These are phyloP conservation scores for Aphanomyces astaci DNA, from an alignment of 352 stramenopile species.

Conservation along the genomic window DNA sequence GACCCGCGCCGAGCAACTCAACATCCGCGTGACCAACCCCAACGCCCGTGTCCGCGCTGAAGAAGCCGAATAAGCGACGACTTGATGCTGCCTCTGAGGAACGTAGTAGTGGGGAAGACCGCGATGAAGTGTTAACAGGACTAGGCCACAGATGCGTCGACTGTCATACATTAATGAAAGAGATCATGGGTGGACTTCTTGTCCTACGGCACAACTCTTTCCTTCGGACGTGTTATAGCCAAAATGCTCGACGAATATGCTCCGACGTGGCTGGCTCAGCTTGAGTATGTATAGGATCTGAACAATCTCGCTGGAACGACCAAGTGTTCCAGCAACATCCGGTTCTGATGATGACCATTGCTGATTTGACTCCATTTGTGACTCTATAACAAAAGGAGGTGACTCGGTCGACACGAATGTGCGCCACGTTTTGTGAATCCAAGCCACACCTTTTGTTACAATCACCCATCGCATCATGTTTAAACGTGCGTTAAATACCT, in stretches of 20 bases:
- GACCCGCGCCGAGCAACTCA: constrained; percentile 96
- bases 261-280: too few relatives aligned
- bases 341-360: neutral
- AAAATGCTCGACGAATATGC: too few relatives aligned
- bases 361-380: neutral
- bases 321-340: too few relatives aligned
- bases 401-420: neutral
- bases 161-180: neutral
- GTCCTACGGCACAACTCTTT: neutral
- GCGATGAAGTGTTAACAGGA: neutral
- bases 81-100: neutral
- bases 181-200: neutral
- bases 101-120: neutral
- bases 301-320: too few relatives aligned
- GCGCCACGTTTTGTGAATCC: neutral
- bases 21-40: constrained; percentile 98
- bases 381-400: neutral
- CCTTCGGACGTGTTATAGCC: too few relatives aligned
- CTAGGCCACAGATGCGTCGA: neutral
- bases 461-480: neutral
- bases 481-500: neutral
- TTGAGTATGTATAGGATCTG: too few relatives aligned
- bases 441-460: neutral
- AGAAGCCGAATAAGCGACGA: constrained; percentile 86
- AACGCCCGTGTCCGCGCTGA: constrained; percentile 95